Base-by-base conservation (phyloP, 345 rosid genomes). In the Hirschfeldia incana region DNA sequence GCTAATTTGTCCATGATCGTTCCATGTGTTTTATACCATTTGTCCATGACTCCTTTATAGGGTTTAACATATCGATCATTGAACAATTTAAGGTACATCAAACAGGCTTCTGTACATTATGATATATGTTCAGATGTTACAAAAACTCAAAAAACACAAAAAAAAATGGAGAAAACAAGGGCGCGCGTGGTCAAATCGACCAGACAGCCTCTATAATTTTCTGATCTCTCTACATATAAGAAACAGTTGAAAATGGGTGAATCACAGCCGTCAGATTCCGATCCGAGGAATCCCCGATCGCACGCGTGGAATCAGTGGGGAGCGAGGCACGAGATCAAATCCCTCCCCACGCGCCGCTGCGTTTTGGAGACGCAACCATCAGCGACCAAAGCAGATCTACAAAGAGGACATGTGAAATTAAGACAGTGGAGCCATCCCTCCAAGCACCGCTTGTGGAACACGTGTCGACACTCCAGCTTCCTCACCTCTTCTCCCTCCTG, bases 341-440 rank as follows among this genome's bases (percentile, higher is more conserved):
- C 93, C 33, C 62, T 82, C 0, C 84, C 90, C 6, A 93, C 89
- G 83, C 92, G 94, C 44, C 77, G 72, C 51, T 83, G 81, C 79
- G 94, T 81, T 70, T 13, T 1, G 0, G 57, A 75, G 51, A 86
- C 88, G 87, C 86, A 80, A 80, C 77, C 81, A 0, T 79, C 89
- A 30, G 87, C 59, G 2, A 85, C 77, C 15, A 91, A 70, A 67
- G 88, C 86, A 6, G 86, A 81, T 72, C 97, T 86, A 68, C 98
- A 94, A 0, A 94, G 84, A 8, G 98, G 98, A 80, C 97, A 94
- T 6, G 75, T 86, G 74, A 91, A 91, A 33, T 89, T 89, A 30
- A 85, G 89, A 55, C 87, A 88, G 68, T 86, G 83, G 4, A 94
- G 94, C 97, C 98, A 94, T 0, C 92, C 91, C 57, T 94, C 97